These are phyloP conservation scores for Phytophthora cactorum DNA, from an alignment of 352 stramenopile genomes.

Conservation along the genomic window DNA sequence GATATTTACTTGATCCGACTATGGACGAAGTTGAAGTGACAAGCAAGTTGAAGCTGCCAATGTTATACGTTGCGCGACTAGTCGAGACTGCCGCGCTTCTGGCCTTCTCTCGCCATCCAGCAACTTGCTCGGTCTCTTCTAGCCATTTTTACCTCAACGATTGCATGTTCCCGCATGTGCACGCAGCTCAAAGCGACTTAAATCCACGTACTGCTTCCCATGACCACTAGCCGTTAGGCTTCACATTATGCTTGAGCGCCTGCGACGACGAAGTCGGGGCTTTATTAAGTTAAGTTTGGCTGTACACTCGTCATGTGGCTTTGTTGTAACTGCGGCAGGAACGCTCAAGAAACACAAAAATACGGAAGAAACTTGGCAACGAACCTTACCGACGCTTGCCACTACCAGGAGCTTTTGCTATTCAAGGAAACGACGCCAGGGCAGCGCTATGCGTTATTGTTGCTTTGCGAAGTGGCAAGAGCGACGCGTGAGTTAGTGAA, in stretches of 20 bases:
- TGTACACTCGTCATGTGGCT: not conserved
- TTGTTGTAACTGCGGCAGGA: slow-evolving; percentile 13
- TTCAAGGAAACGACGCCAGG: slow-evolving; percentile 22
- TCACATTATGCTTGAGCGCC: not conserved
- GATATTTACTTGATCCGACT: slow-evolving; percentile 7
- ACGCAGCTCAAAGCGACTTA: slow-evolving; percentile 4
- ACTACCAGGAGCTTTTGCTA: slow-evolving; percentile 14
- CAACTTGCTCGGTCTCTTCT: not conserved
- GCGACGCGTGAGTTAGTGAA: slow-evolving; percentile 12
- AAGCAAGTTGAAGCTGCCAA: not conserved
- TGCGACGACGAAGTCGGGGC: slow-evolving; percentile 4
- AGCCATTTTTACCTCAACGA: not conserved
- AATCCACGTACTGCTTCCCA: not conserved
- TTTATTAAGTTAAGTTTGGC: not conserved
- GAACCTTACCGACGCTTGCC: slow-evolving; percentile 17
- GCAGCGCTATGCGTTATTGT: slow-evolving; percentile 21
- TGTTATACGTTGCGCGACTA: not conserved
- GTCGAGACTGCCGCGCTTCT: too few species aligned
- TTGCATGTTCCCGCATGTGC: too few species aligned
- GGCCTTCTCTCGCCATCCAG: too few species aligned
- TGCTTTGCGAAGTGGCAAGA: slow-evolving; percentile 20
- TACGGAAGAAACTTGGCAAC: slow-evolving; percentile 30
- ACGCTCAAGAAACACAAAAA: slow-evolving; percentile 24
- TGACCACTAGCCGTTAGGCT: not conserved
- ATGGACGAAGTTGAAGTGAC: slow-evolving; percentile 23